phyloP scores from a whole-genome alignment of 75 land plant genomes.

The Pseudotsuga menziesii region DNA sequence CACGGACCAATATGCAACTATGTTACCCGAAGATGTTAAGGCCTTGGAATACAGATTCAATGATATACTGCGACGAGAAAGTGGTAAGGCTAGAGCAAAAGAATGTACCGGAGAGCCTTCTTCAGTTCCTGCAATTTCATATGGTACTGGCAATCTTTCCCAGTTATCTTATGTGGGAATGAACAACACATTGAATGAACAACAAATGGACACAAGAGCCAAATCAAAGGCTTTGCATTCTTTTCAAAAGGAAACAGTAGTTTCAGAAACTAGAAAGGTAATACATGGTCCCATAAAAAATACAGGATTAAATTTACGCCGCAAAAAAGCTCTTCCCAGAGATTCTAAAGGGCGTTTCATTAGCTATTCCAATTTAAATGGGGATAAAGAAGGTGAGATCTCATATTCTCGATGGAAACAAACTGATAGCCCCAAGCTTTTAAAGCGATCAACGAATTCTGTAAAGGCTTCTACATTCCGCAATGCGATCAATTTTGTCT shows the following conservation, averaged over 20 bases:
- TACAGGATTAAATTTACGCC: not conserved
- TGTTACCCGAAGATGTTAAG: not conserved
- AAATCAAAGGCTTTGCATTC: not conserved
- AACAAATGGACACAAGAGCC: not conserved
- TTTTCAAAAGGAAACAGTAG: not conserved
- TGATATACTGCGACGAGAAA: not conserved
- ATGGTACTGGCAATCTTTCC: not conserved
- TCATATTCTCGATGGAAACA: not conserved
- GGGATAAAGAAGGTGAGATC: too few relatives aligned
- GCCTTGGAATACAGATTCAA: not conserved
- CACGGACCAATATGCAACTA: not conserved
- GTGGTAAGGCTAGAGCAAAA: not conserved
- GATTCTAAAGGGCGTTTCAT: too few relatives aligned
- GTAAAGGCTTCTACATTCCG: not conserved
- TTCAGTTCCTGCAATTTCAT: not conserved
- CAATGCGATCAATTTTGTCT: not conserved
- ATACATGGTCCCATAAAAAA: not conserved
- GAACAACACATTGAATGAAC: not conserved
- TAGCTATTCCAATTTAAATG: too few relatives aligned
- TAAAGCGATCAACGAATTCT: not conserved
- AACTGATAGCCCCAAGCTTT: not conserved
- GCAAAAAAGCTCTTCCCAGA: too few relatives aligned
- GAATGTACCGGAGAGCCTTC: not conserved
- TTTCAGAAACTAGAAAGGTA: not conserved
- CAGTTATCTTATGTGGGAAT: not conserved